phyloP scores from a whole-genome alignment of 2,329 filamentous ascomycete species.

The Cryphonectria nitschkei region DNA sequence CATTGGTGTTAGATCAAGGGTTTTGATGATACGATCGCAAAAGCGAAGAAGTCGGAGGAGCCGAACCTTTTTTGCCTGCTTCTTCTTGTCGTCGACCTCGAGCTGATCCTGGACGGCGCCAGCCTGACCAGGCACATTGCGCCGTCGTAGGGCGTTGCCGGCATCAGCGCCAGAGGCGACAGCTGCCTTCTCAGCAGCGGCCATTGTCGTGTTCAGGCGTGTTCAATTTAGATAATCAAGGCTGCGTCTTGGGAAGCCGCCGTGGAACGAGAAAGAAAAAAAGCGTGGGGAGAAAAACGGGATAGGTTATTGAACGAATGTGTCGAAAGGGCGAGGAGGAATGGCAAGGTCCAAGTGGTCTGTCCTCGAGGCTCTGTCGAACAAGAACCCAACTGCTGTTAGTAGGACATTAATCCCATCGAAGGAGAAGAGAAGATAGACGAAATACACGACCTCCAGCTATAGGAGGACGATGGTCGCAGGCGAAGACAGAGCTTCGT shows the following conservation, averaged over 20 bases:
- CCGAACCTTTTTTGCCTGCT: constrained; percentile 58
- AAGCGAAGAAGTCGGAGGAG: not conserved
- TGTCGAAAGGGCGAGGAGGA: constrained; percentile 8
- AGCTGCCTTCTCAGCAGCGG: constrained; percentile 54
- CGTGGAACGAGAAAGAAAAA: not conserved
- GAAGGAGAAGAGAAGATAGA: constrained; percentile 6
- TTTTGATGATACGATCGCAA: not conserved
- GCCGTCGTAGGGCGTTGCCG: constrained; percentile 59
- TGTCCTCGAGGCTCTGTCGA: constrained; percentile 20
- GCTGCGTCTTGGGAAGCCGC: not conserved
- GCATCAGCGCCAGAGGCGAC: constrained; percentile 64
- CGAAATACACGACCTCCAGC: constrained; percentile 10
- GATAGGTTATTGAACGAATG: constrained; percentile 9
- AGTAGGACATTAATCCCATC: constrained; percentile 19
- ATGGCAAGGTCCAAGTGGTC: constrained; percentile 13
- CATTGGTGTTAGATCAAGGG: constrained; percentile 31
- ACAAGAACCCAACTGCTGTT: constrained; percentile 20
- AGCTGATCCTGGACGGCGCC: constrained; percentile 31
- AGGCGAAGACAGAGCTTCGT: constrained; percentile 26
- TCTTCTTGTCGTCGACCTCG: constrained; percentile 64
- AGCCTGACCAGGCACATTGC: constrained; percentile 50
- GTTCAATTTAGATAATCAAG: not conserved
- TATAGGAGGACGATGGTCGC: constrained; percentile 10
- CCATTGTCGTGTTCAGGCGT: constrained; percentile 45
- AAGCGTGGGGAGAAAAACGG: constrained; percentile 8